These are phyloP conservation scores for Colletotrichum salicis DNA, from an alignment of 2,329 filamentous ascomycete genomes.

Conservation along the genomic window DNA sequence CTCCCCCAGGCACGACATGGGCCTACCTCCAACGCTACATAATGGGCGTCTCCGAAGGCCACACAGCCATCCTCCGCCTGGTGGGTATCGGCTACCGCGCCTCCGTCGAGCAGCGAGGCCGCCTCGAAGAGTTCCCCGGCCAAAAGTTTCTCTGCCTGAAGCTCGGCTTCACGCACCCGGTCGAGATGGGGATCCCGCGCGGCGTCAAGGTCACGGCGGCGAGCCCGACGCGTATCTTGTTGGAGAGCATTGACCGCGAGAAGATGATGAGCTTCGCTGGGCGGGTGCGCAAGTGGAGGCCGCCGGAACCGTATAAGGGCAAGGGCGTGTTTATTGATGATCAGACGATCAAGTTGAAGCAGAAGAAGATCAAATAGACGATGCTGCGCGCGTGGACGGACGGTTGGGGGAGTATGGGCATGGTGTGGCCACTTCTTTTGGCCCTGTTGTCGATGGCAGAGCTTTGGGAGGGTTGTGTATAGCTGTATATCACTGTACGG, in stretches of 20 bases:
- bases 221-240: conserved; percentile 87
- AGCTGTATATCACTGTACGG: conserved; percentile 35
- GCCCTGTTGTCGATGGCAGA: neutral
- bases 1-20: conserved; percentile 79
- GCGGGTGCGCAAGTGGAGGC: conserved; percentile 85
- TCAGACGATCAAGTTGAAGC: conserved; percentile 97
- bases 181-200: conserved; percentile 85
- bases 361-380: conserved; percentile 91
- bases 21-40: conserved; percentile 92
- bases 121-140: conserved; percentile 78
- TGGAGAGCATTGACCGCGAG: conserved; percentile 89
- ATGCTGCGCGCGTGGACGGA: neutral
- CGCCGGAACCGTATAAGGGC: conserved; percentile 97
- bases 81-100: conserved; percentile 97
- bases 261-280: conserved; percentile 92
- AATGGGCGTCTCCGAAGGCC: conserved; percentile 93
- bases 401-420: neutral
- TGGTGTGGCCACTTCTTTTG: neutral
- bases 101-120: conserved; percentile 80
- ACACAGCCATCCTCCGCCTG: conserved; percentile 90
- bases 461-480: conserved; percentile 30
- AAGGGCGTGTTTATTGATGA: conserved; percentile 99
- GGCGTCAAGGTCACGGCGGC: conserved; percentile 89
- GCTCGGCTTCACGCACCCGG: conserved; percentile 95
- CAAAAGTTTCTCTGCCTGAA: conserved; percentile 94